phyloP scores from a whole-genome alignment of 2,329 filamentous ascomycete species.

The Nemania sp. region DNA sequence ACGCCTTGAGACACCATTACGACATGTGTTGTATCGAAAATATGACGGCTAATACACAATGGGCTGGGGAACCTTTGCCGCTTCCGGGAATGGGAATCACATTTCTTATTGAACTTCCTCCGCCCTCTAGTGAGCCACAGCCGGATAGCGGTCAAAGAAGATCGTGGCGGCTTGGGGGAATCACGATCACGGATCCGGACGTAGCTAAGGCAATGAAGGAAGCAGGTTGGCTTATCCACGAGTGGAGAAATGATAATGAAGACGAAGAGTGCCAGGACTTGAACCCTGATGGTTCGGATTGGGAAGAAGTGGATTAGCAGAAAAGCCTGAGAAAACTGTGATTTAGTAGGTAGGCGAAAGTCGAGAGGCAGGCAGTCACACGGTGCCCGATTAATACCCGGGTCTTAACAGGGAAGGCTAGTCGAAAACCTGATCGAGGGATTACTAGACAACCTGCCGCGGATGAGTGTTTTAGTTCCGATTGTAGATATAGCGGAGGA shows the following conservation, averaged over 20 bases:
- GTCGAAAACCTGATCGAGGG: too few relatives aligned
- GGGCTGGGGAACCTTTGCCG: neutral
- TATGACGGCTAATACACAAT: neutral
- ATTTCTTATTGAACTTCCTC: neutral
- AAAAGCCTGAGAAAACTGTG: neutral
- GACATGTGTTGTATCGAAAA: constrained; percentile 6
- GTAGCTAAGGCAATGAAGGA: neutral
- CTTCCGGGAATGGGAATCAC: neutral
- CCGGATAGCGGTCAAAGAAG: neutral
- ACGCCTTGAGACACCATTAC: neutral
- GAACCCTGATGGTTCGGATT: too few relatives aligned
- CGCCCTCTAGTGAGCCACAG: neutral
- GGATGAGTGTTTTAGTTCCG: too few relatives aligned
- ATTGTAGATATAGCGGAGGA: too few relatives aligned
- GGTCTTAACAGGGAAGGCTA: too few relatives aligned
- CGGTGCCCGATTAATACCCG: too few relatives aligned
- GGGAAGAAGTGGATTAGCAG: neutral
- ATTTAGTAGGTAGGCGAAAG: neutral
- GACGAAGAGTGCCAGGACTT: neutral
- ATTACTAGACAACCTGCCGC: too few relatives aligned
- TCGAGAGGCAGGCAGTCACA: too few relatives aligned
- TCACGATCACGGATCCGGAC: neutral
- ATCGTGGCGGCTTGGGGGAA: neutral
- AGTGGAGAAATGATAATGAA: neutral
- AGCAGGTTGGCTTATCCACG: neutral